A percentile compares a stretch with the other conserved stretches of the same genome.
Conservation (phyloP, 345 rosid species). For the Raphanus raphanistrum region DNA sequence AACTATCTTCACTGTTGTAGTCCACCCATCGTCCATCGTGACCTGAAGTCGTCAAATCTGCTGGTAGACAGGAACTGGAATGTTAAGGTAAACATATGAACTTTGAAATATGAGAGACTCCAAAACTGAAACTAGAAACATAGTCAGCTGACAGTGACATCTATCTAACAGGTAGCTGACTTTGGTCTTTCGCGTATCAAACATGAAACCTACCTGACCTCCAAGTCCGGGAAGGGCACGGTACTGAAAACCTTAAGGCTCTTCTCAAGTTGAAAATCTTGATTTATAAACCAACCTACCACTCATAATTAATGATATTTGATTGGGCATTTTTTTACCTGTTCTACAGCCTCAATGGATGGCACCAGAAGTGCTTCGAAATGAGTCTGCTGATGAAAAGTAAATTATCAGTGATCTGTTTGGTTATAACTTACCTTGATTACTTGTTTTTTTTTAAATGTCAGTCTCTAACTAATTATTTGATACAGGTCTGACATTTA, state of each 20-base stretch:
- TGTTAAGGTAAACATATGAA: conserved; percentile 67
- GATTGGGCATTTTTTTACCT: neutral
- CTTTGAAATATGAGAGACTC: neutral
- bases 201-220: conserved; percentile 72
- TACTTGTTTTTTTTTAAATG: neutral
- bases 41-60: conserved; percentile 96
- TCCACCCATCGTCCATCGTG: conserved; percentile 98
- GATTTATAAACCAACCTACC: neutral
- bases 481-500: conserved; percentile 79
- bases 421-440: neutral
- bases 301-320: neutral
- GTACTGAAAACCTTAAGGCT: conserved; percentile 39
- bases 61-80: conserved; percentile 93
- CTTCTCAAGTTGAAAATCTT: conserved; percentile 4
- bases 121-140: neutral
- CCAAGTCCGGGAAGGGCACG: conserved; percentile 89
- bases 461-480: too few relatives aligned
- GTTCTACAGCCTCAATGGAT: conserved; percentile 94
- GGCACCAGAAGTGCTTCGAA: conserved; percentile 98
- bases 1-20: conserved; percentile 91
- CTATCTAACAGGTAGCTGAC: conserved; percentile 76
- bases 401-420: conserved; percentile 40
- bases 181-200: conserved; percentile 97
- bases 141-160: conserved; percentile 14
- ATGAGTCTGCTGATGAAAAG: conserved; percentile 96